phyloP scores from a whole-genome alignment of 257 asterid genomes.

The Nicotiana sylvestris region DNA sequence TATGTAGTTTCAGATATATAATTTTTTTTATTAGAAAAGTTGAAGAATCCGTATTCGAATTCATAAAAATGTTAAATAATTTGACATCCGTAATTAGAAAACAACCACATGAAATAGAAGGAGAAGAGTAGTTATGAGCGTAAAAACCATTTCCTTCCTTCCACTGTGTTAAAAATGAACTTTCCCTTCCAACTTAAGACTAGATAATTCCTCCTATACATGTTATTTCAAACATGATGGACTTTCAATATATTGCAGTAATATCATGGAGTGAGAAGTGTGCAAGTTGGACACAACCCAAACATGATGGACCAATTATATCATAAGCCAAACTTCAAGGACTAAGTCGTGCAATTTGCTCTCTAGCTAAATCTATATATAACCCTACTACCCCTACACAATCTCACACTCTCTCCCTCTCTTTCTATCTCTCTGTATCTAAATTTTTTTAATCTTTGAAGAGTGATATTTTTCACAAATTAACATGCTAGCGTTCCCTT shows the following conservation, averaged over 20 bases:
- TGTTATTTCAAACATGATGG: too few relatives aligned
- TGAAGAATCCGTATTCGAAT: too few relatives aligned
- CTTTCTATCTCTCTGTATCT: conserved; percentile 16
- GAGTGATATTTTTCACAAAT: conserved; percentile 3
- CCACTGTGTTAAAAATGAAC: background rate
- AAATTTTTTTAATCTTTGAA: background rate
- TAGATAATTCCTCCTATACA: too few relatives aligned
- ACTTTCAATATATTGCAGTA: too few relatives aligned
- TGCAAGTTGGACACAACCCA: background rate
- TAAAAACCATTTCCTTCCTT: background rate
- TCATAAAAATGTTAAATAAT: too few relatives aligned
- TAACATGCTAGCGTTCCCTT: conserved; percentile 26
- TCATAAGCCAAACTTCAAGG: background rate
- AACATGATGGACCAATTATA: conserved; percentile 11
- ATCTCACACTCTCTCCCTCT: conserved; percentile 3
- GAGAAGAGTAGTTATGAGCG: background rate
- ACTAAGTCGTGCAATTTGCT: background rate
- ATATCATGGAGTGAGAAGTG: background rate
- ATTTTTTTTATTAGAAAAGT: too few relatives aligned
- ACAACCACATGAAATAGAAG: too few relatives aligned
- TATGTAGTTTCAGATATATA: too few relatives aligned
- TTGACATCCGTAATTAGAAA: too few relatives aligned
- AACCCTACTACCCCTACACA: conserved; percentile 19
- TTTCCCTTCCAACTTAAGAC: background rate
- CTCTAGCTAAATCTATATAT: conserved; percentile 22